Evolutionary conservation across 2,329 filamentous ascomycete species (phyloP), one percentile per base, ranked within the genome.

Genomic region (Magnaporthiopsis rhizophila): DNA sequence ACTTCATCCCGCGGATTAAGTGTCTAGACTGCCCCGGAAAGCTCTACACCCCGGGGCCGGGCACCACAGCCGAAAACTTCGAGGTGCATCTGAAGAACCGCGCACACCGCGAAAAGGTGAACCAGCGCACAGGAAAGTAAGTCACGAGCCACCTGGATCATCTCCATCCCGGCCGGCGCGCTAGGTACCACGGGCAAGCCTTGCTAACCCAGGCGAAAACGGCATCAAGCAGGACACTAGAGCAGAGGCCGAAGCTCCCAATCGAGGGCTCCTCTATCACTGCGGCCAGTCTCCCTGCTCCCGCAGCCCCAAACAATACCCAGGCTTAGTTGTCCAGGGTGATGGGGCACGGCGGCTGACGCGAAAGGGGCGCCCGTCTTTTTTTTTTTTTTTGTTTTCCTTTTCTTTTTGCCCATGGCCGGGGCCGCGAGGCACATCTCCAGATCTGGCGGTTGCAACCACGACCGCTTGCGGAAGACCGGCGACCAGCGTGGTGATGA

Each of bases 21-120:
- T 99, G 95, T 74, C 86, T 89, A 60, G 95, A 99, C 75, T 98
- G 95, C 74, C 91, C 92, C 0, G 92, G 91, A 36, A 98, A 97
- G 76, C 80, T 97, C 13, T 99, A 99, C 76, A 97, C 93, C 0
- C 91, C 93, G 0, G 91, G 92, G 0, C 92, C 93, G 0, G 91
- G 89, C 30, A 89, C 85, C 74, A 92, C 92, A 2, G 90, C 94
- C 6, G 88, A 88, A 59, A 96, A 97, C 72, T 99, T 99, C 68
- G 91, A 97, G 76, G 87, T 96, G 1, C 95, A 99, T 78, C 80
- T 98, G 61, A 91, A 89, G 75, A 97, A 97, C 75, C 86, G 90
- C 58, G 81, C 83, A 63, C 95, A 99, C 75, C 85, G 88, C 70
- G 86, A 91, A 69, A 85, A 84, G 70, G 90, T 93, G 12, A 84